A percentile compares a stretch with the other conserved stretches of the same genome.
These are phyloP conservation scores for Fusarium napiforme DNA, from an alignment of 2,329 filamentous ascomycete species.

Conservation along the genomic window DNA sequence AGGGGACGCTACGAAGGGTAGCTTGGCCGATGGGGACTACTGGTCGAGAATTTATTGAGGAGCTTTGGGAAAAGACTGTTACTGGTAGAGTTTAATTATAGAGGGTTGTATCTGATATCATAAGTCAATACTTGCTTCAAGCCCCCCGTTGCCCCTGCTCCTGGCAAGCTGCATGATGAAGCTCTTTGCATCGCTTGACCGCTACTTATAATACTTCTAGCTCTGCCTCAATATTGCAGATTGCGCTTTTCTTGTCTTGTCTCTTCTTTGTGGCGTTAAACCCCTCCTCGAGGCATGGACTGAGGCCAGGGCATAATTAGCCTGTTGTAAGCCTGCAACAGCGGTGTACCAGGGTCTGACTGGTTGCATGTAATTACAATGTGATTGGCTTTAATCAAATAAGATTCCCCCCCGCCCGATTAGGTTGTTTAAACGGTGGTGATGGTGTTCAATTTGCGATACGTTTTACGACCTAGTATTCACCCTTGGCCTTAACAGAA, in stretches of 20 bases:
- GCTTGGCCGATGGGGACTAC: neutral
- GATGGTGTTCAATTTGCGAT: too few species aligned
- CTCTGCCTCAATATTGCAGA: neutral
- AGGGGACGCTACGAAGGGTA: neutral
- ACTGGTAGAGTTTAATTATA: neutral
- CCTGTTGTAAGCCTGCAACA: neutral
- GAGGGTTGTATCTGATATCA: too few species aligned
- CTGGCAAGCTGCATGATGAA: too few species aligned
- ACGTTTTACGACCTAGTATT: neutral
- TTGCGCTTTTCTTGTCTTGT: neutral
- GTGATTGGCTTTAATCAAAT: too few species aligned
- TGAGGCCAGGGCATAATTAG: neutral
- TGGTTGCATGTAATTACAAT: fast-evolving
- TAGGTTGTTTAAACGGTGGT: neutral
- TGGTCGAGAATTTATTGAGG: neutral
- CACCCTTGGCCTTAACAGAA: fast-evolving
- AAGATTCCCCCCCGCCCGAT: fast-evolving
- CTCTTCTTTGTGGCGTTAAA: neutral
- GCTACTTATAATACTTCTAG: too few species aligned
- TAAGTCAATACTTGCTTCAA: too few species aligned
- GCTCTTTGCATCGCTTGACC: too few species aligned
- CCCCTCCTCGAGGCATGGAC: neutral
- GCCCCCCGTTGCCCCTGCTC: too few species aligned
- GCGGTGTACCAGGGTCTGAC: neutral
- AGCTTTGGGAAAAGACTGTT: constrained; percentile 7